Evolutionary conservation across 2,329 filamentous ascomycete genomes (phyloP), one percentile per base, ranked within the genome.

Genomic region (Sclerotinia glacialis): DNA sequence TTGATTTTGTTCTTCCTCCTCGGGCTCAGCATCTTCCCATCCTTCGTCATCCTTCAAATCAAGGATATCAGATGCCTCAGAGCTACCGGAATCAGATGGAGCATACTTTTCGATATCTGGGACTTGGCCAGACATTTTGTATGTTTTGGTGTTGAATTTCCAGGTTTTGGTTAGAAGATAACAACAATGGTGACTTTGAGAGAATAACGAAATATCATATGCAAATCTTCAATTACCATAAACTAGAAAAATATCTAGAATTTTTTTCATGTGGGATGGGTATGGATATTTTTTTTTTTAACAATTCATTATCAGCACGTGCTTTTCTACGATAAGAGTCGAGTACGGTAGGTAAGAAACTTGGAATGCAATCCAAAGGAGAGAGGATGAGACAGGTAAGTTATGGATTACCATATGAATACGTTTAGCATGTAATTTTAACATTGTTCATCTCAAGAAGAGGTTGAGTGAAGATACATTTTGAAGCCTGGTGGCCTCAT

Each of bases 1-100:
- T 26, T 83, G 79, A 34, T 89, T 84, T 64, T 67, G 60, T 56
- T 85, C 81, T 72, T 89, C 84, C 62, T 83, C 80, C 66, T 91
- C 89, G 6, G 83, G 80, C 72, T 90, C 89, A 44, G 83, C 78
- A 76, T 85, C 83, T 75, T 85, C 80, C 83, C 83, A 85, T 40
- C 82, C 82, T 70, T 84, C 82, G 67, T 84, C 82, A 52, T 77
- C 73, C 50, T 72, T 75, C 50, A 76, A 70, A 66, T 79, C 75
- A 59, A 80, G 78, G 54, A 80, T 73, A 74, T 83, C 80, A n/a
- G 75, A 76, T 58, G 72, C 71, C 68, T 76, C 75, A 53, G 79
- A 81, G 62, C 78, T 78, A 52, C 78, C 77, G 50, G 79, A 80
- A 59, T 65, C 64, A 42, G 69, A 69, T 31, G 71, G 62, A 23